Evolutionary conservation across 2,329 filamentous ascomycete species (phyloP).

Genomic region (Beauveria asiatica): DNA sequence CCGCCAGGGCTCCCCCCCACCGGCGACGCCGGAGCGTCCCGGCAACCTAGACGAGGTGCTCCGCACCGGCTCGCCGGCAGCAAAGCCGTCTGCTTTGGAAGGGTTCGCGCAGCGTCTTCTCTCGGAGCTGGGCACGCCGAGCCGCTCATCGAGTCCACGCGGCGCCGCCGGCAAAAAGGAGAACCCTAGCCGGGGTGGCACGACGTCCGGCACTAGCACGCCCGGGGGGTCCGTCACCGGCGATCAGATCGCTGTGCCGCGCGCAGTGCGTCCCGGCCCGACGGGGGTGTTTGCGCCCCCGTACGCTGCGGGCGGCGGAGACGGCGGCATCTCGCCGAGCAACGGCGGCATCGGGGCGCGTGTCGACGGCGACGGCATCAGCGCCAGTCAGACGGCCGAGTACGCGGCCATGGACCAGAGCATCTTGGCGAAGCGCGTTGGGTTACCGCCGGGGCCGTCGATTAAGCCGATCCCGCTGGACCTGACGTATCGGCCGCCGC

Average conservation of each 20-base stretch:
- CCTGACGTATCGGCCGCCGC: conserved; percentile 19
- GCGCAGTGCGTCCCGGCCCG: conserved; percentile 24
- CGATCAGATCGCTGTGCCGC: conserved; percentile 18
- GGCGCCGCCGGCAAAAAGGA: conserved; percentile 29
- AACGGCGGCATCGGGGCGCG: conserved; percentile 19
- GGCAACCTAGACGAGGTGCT: conserved; percentile 33
- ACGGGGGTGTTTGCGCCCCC: neutral
- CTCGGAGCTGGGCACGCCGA: conserved; percentile 49
- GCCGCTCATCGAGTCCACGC: conserved; percentile 39
- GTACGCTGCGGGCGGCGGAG: conserved; percentile 6
- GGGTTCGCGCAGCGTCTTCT: conserved; percentile 55
- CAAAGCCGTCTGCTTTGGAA: conserved; percentile 47
- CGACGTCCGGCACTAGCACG: conserved; percentile 21
- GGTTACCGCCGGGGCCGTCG: conserved; percentile 36
- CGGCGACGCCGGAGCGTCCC: conserved; percentile 32
- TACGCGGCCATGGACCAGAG: conserved; percentile 58
- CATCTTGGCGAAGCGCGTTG: conserved; percentile 48
- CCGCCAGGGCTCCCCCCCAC: conserved; percentile 22
- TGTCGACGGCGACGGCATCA: conserved; percentile 24
- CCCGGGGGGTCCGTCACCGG: conserved; percentile 21
- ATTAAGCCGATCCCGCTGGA: conserved; percentile 40
- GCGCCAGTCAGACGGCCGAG: conserved; percentile 46
- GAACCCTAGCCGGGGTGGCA: conserved; percentile 26
- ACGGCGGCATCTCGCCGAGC: conserved; percentile 36
- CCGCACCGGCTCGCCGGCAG: conserved; percentile 43